These are phyloP conservation scores for Aspergillus carlsbadensis DNA, from an alignment of 495 filamentous ascomycete species.

Conservation along the genomic window DNA sequence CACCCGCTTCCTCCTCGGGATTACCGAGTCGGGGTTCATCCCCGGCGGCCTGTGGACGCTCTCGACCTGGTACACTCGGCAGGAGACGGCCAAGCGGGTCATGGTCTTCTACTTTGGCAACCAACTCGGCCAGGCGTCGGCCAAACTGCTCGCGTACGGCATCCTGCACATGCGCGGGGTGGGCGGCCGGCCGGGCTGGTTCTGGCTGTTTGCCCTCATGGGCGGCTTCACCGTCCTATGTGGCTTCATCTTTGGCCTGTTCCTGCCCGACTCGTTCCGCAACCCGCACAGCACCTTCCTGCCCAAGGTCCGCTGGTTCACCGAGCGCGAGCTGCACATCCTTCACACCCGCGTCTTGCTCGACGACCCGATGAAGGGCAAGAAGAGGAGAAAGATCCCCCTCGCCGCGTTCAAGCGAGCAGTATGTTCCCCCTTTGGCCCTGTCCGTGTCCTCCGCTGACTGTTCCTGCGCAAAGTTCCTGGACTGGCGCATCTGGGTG, in stretches of 20 bases:
- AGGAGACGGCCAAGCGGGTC: conserved; percentile 10
- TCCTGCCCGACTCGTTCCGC: conserved; percentile 8
- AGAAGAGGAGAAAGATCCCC: conserved; percentile 7
- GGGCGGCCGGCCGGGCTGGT: conserved; percentile 6
- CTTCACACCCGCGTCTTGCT: conserved; percentile 7
- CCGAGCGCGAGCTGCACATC: conserved; percentile 17
- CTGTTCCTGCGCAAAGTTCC: not conserved
- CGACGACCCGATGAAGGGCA: conserved; percentile 13
- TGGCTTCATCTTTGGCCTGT: conserved; percentile 22
- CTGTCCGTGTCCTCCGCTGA: not conserved
- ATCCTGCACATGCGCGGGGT: conserved; percentile 17
- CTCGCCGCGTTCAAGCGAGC: conserved; percentile 5
- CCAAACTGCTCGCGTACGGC: conserved; percentile 10
- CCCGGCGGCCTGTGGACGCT: conserved; percentile 10
- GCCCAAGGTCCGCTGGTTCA: not conserved
- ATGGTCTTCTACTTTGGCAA: conserved; percentile 15
- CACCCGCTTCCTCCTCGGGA: conserved; percentile 53
- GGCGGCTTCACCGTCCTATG: conserved; percentile 21
- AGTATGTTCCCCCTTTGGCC: not conserved
- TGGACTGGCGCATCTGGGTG: conserved; percentile 17
- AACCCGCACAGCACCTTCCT: conserved; percentile 12
- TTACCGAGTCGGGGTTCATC: conserved; percentile 20
- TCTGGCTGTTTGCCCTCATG: conserved; percentile 17
- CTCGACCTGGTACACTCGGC: conserved; percentile 10
- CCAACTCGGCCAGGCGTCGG: conserved; percentile 7